Evolutionary conservation across 306 rosid species (phyloP), one percentile per base, ranked within the genome.

Genomic region (Cucumis cinereus): DNA sequence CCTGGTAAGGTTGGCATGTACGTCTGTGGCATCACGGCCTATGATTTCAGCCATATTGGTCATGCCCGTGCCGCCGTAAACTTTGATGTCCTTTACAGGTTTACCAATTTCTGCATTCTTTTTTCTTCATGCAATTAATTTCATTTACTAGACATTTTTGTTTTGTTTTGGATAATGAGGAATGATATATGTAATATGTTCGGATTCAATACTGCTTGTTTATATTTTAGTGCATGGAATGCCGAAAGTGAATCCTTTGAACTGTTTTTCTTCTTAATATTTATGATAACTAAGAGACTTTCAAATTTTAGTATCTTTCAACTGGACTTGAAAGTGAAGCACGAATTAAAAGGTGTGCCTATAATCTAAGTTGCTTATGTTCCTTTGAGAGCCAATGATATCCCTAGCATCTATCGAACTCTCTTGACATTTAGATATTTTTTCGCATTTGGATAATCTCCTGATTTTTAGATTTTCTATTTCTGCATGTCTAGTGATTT

Each of bases 11-110:
- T 89, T 77, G 81, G 86, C 54, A 90, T 94, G 97, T 94, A 94
- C 76, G 96, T 94, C 6, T 91, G 98, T 45, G 98, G 98, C 8
- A 89, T 94, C 78, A 94, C 98, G 15, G 90, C 96, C 47, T 94
- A 90, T 56, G 98, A 88, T 60, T 87, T 79, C 77, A 94, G 99
- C 83, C 92, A 8, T 90, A 97, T 50, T 96, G n/a, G 90, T 90
- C 99, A 94, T 75, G 99, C 95, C 45, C 95, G 97, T 26, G 97
- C 97, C 33, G 97, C 97, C 23, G 91, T 94, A 82, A 89, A 86
- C 43, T 92, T 90, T 62, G 99, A 94, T 22, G 86, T 94, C 74
- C 93, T 94, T 55, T 92, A 43, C 88, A 89, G 97, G 97, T 89
- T 43, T 69, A 14, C 56, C 24, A 5, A 45, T 41, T 20, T n/a